Conservation (phyloP, 495 filamentous ascomycete genomes). For the Penicillium longicatenatum region DNA sequence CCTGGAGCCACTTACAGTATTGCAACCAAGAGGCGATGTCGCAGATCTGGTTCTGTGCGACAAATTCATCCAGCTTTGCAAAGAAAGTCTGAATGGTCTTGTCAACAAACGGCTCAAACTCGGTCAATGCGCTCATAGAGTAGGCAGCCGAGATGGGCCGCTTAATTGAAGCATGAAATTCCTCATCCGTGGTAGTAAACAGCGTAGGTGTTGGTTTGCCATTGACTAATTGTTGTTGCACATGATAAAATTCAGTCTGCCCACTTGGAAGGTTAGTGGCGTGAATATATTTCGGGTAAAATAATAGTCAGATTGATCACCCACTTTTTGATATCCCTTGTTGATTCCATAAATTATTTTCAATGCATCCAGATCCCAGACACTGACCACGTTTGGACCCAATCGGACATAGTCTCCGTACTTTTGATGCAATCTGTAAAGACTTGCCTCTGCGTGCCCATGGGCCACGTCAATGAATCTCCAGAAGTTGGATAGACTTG, state of each 20-base stretch:
- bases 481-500: slow-evolving; percentile 21
- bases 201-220: slow-evolving; percentile 29
- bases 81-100: slow-evolving; percentile 34
- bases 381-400: slow-evolving; percentile 58
- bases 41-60: slow-evolving; percentile 19
- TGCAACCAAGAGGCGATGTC: slow-evolving; percentile 48
- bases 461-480: slow-evolving; percentile 20
- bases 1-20: slow-evolving; percentile 18
- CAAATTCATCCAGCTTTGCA: slow-evolving; percentile 38
- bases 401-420: slow-evolving; percentile 60
- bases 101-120: slow-evolving; percentile 42
- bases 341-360: not conserved
- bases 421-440: slow-evolving; percentile 43
- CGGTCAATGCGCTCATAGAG: slow-evolving; percentile 38
- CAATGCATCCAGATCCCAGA: slow-evolving; percentile 37
- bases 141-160: slow-evolving; percentile 42
- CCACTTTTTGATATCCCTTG: not conserved
- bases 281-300: not conserved
- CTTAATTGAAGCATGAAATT: slow-evolving; percentile 39
- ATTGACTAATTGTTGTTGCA: slow-evolving; percentile 24
- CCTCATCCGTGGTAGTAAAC: slow-evolving; percentile 44
- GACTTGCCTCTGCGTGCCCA: slow-evolving; percentile 30
- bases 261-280: not conserved
- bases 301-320: not conserved
- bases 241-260: slow-evolving; percentile 37